phyloP scores from a whole-genome alignment of 2,329 filamentous ascomycete genomes.

The Pseudogymnoascus sp. region DNA sequence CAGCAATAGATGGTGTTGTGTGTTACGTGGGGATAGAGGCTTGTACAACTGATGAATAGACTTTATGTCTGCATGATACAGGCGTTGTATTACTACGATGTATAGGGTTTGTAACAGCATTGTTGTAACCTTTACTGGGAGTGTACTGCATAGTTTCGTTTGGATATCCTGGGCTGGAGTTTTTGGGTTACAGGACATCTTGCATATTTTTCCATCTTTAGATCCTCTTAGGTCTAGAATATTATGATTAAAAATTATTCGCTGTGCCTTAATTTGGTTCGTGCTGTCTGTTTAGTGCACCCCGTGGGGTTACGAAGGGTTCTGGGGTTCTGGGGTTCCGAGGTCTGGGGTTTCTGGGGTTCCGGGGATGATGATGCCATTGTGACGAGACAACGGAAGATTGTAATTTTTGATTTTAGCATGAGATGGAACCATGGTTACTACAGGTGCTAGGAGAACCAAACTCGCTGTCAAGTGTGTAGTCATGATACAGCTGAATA shows the following conservation, averaged over 20 bases:
- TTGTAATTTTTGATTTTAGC: neutral
- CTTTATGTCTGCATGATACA: neutral
- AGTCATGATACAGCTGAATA: neutral
- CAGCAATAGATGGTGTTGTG: neutral
- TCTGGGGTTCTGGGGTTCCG: neutral
- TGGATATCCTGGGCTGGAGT: conserved; percentile 8
- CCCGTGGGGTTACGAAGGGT: neutral
- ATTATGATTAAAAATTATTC: neutral
- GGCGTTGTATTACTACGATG: neutral
- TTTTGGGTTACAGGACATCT: conserved; percentile 4
- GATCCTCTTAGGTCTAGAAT: neutral
- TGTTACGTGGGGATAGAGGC: neutral
- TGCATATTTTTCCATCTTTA: neutral
- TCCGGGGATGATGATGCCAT: neutral
- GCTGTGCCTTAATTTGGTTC: neutral
- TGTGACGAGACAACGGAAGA: neutral
- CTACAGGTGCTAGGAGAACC: neutral
- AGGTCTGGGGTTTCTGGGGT: neutral
- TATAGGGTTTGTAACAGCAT: neutral
- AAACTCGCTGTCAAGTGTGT: neutral
- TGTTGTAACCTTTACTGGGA: neutral
- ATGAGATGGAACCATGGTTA: neutral
- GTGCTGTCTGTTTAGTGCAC: neutral
- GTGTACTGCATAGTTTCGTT: neutral
- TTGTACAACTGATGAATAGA: neutral